Evolutionary conservation across 345 rosid genomes (phyloP), one percentile per base, ranked within the genome.

Genomic region (Gossypium stocksii): DNA sequence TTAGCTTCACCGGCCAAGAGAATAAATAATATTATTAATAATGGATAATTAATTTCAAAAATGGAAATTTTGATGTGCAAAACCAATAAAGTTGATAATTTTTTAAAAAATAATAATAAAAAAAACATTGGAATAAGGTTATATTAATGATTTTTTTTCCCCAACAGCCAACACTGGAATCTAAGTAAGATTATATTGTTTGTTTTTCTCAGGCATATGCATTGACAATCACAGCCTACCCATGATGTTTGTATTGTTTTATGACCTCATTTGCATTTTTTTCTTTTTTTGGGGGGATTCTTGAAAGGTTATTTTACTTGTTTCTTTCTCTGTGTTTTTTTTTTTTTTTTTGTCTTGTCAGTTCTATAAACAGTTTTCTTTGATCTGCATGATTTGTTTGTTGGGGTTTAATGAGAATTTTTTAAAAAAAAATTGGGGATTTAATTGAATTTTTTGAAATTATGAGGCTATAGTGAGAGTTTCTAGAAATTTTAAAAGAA

Each of bases 141-240:
- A 60, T 11, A 70, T 62, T 51, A 71, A n/a, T 45, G 56, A 2
- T 52, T 44, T 10, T 3, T 70, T 49, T 13, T 41, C 69, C 53
- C 72, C 53, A 66, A 77, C 79, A 75, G 43, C 81, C 68, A 70
- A 66, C 76, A 73, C 77, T 34, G 11, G 57, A 64, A 78, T 78
- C 77, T 59, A 80, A 64, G 67, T 20, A 51, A 3, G 74, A 71
- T 74, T 78, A 41, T 48, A 44, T n/a, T 74, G 83, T 75, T 51
- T 34, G 41, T 34, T 34, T 34, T 34, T 53, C 49, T 20, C 44
- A 13, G 59, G 76, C 43, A 3, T 1, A 16, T 9, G 25, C 71
- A 71, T 69, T 13, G 74, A 59, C 45, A 71, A 58, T 16, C 51
- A 61, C 70, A 77, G 73, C 78, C 74, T 7, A 38, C 77, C 73